Evolutionary conservation across 2,329 filamentous ascomycete species (phyloP).

Genomic region (Gliomastix tumulicola): DNA sequence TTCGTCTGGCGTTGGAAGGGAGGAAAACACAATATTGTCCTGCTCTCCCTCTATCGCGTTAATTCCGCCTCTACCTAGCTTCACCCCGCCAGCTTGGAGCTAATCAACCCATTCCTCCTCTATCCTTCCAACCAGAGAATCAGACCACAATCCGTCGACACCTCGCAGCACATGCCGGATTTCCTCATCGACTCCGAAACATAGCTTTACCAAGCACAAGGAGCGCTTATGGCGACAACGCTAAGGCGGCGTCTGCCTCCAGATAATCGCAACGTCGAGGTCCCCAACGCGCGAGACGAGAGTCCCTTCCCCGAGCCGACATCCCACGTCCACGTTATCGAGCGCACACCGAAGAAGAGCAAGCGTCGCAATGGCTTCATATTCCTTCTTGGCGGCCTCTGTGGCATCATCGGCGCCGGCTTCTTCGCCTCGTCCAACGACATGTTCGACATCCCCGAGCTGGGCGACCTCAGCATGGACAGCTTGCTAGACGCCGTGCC

Average conservation of each 20-base stretch:
- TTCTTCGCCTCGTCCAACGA: constrained; percentile 89
- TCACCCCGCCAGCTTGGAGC: too few species aligned
- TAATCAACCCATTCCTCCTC: too few species aligned
- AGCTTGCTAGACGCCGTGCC: constrained; percentile 82
- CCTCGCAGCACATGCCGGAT: too few species aligned
- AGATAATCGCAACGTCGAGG: constrained; percentile 3
- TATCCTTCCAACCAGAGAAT: too few species aligned
- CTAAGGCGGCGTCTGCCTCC: constrained; percentile 5
- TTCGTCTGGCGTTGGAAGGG: too few species aligned
- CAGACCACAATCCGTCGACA: too few species aligned
- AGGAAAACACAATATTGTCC: too few species aligned
- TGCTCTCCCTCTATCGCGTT: too few species aligned
- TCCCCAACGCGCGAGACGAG: constrained; percentile 11
- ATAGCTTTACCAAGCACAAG: too few species aligned
- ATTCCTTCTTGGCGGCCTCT: constrained; percentile 82
- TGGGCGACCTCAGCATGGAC: constrained; percentile 73
- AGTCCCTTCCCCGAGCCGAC: constrained; percentile 14
- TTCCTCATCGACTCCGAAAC: too few species aligned
- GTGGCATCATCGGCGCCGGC: constrained; percentile 79
- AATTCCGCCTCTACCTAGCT: too few species aligned
- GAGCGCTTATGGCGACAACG: constrained; percentile 7
- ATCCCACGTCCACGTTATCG: constrained; percentile 33
- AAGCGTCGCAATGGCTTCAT: constrained; percentile 77
- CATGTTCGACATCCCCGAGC: constrained; percentile 70
- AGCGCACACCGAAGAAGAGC: constrained; percentile 40